Conservation (phyloP, 768 basidiomycete species). For the Leccinum sublutescens region DNA sequence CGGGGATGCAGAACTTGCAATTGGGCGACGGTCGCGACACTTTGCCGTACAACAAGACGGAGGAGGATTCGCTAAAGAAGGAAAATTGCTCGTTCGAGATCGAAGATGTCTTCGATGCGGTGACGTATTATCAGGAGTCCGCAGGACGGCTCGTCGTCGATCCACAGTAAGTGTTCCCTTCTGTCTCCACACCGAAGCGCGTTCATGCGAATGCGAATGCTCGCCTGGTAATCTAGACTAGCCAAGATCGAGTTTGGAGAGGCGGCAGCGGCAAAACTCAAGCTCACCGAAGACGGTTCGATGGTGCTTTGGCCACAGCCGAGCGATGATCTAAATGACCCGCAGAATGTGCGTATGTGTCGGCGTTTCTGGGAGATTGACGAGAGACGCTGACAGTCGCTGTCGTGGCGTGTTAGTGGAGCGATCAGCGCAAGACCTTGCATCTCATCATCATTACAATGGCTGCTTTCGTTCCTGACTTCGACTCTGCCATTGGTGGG, state of each 20-base stretch:
- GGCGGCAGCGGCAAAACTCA: constrained; percentile 42
- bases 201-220: background rate
- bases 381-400: background rate
- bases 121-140: constrained; percentile 48
- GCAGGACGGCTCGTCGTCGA: constrained; percentile 64
- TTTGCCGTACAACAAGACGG: background rate
- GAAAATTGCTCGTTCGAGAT: background rate
- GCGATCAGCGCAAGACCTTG: constrained; percentile 40
- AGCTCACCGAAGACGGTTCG: constrained; percentile 44
- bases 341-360: constrained; percentile 45
- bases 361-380: background rate
- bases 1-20: background rate
- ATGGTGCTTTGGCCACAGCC: constrained; percentile 59
- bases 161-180: constrained; percentile 44
- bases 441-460: constrained; percentile 49
- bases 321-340: constrained; percentile 46
- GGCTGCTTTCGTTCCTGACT: constrained; percentile 54
- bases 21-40: background rate
- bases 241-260: constrained; percentile 52
- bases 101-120: constrained; percentile 31
- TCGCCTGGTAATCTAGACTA: constrained; percentile 32
- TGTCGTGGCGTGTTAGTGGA: constrained; percentile 37
- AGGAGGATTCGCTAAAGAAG: constrained; percentile 6
- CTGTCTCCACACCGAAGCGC: background rate
- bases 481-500: constrained; percentile 50